phyloP scores from a whole-genome alignment of 139 green algal species.

The Spirogloea muscicola region DNA sequence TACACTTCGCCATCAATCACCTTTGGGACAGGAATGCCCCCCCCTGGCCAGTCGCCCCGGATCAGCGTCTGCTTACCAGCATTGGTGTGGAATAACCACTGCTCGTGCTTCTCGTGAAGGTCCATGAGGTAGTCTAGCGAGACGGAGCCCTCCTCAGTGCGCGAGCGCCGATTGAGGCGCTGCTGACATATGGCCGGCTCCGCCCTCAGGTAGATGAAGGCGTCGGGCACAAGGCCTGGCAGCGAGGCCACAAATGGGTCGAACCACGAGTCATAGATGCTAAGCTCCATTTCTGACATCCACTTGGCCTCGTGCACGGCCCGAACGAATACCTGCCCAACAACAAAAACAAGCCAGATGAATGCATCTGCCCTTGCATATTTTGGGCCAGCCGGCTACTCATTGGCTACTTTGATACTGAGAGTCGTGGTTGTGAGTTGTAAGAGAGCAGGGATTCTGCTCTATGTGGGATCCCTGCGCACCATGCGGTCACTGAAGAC shows the following conservation, averaged over 20 bases:
- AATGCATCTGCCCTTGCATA: no score
- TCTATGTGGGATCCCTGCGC: slow-evolving; percentile 2
- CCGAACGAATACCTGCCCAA: slow-evolving; percentile 82
- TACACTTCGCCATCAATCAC: no score
- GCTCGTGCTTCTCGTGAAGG: slow-evolving; percentile 87
- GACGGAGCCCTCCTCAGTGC: slow-evolving; percentile 48
- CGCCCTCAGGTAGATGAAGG: slow-evolving; percentile 89
- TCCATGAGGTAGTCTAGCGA: slow-evolving; percentile 71
- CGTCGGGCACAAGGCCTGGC: slow-evolving; percentile 77
- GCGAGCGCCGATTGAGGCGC: slow-evolving; percentile 56
- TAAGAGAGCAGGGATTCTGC: no score
- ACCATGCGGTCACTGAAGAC: slow-evolving; percentile 96
- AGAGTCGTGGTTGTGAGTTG: no score
- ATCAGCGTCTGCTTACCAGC: no score
- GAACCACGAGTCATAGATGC: slow-evolving; percentile 80
- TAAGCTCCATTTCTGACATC: slow-evolving; percentile 83
- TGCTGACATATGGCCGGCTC: slow-evolving; percentile 68
- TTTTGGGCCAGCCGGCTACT: no score
- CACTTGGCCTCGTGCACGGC: slow-evolving; percentile 73
- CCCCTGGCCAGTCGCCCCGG: no score
- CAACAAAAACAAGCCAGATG: no score
- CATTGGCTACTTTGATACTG: no score
- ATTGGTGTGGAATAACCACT: slow-evolving; percentile 70
- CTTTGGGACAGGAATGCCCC: no score
- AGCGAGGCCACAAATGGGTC: slow-evolving; percentile 47